Conservation (phyloP, 495 filamentous ascomycete genomes). For the Xylaria acuta region DNA sequence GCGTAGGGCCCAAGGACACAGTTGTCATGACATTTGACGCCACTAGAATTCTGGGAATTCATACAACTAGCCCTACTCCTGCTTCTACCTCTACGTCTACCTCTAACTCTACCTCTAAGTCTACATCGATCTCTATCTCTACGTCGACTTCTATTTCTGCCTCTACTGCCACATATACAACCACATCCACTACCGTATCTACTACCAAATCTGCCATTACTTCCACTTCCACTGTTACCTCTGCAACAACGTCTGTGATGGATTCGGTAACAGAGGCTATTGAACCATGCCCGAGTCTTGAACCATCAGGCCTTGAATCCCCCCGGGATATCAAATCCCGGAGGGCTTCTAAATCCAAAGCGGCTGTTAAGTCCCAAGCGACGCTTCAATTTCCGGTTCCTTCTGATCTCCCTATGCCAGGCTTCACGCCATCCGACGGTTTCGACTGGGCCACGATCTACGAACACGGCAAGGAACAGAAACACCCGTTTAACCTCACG, state of each 20-base stretch:
- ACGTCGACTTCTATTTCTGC: neutral
- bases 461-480: neutral
- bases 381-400: neutral
- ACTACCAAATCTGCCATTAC: neutral
- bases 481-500: conserved; percentile 3
- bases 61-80: neutral
- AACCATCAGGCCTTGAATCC: neutral
- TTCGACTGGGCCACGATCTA: neutral
- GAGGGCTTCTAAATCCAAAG: neutral
- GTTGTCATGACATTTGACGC: neutral
- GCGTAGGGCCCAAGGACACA: neutral
- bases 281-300: neutral
- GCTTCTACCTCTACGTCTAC: neutral
- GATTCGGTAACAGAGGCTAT: neutral
- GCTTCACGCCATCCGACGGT: neutral
- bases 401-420: neutral
- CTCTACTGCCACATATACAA: neutral
- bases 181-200: neutral
- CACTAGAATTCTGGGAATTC: neutral
- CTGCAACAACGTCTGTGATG: neutral
- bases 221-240: neutral
- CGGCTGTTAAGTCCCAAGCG: too few species aligned
- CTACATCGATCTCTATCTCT: neutral
- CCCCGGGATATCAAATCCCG: neutral
- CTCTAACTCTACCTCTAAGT: neutral